Conservation (phyloP, 2,329 filamentous ascomycete genomes). For the Alternaria burnsii region DNA sequence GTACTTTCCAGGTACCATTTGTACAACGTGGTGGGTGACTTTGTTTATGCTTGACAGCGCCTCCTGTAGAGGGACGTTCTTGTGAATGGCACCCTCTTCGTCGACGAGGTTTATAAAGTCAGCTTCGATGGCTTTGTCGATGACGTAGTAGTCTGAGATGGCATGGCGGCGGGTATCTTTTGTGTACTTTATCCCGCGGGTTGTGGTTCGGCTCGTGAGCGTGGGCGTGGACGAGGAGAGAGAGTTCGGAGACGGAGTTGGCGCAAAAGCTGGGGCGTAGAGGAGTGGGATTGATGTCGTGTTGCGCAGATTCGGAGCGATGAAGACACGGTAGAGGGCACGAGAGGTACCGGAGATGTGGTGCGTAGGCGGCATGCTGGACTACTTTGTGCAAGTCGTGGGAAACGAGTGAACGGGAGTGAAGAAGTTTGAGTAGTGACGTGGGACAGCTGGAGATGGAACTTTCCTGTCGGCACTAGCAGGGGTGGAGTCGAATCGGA, state of each 20-base stretch:
- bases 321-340: slow-evolving; percentile 57
- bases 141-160: slow-evolving; percentile 51
- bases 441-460: neutral
- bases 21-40: slow-evolving; percentile 60
- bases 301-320: slow-evolving; percentile 46
- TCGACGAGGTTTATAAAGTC: slow-evolving; percentile 57
- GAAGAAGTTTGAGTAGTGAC: neutral
- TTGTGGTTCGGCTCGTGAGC: slow-evolving; percentile 22
- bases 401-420: neutral
- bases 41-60: slow-evolving; percentile 60
- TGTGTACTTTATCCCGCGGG: slow-evolving; percentile 33
- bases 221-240: slow-evolving; percentile 10
- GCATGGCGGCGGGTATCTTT: slow-evolving; percentile 47
- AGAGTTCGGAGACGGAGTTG: slow-evolving; percentile 14
- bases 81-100: slow-evolving; percentile 47
- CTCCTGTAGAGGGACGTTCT: slow-evolving; percentile 39
- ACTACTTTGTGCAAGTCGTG: no score
- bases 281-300: slow-evolving; percentile 27
- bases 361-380: slow-evolving; percentile 36
- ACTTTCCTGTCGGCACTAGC: slow-evolving; percentile 14
- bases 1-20: slow-evolving; percentile 51
- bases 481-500: slow-evolving; percentile 28
- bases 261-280: slow-evolving; percentile 30
- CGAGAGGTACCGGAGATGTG: slow-evolving; percentile 48
- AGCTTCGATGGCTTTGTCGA: slow-evolving; percentile 60